A percentile compares a stretch with the other conserved stretches of the same genome.
phyloP scores from a whole-genome alignment of 805 yeast species.

The Cyberlindnera suaveolens region DNA sequence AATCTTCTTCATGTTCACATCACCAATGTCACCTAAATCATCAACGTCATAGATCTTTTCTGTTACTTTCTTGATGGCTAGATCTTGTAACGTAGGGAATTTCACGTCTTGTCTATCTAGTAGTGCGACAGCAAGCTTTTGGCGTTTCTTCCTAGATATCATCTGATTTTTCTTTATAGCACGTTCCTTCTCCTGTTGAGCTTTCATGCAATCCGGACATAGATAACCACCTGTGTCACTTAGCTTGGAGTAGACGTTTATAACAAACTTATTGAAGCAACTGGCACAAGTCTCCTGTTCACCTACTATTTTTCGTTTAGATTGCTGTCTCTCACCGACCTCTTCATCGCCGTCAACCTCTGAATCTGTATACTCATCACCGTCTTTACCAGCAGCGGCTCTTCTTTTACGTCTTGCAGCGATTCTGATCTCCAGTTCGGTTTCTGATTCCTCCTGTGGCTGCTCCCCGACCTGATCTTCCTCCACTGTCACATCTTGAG shows the following conservation, averaged over 20 bases:
- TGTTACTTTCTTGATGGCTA: conserved; percentile 66
- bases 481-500: conserved; percentile 21
- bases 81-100: conserved; percentile 72
- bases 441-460: too few relatives aligned
- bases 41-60: conserved; percentile 69
- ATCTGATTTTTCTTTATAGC: conserved; percentile 45
- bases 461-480: conserved; percentile 25
- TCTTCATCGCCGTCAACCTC: conserved; percentile 28
- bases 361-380: conserved; percentile 31
- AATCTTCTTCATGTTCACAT: conserved; percentile 61
- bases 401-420: conserved; percentile 39
- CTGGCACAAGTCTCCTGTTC: conserved; percentile 56
- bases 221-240: conserved; percentile 53
- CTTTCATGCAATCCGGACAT: conserved; percentile 56
- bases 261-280: conserved; percentile 52
- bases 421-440: conserved; percentile 26
- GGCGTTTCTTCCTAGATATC: conserved; percentile 65
- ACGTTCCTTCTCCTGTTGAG: conserved; percentile 35
- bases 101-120: conserved; percentile 61
- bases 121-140: conserved; percentile 77
- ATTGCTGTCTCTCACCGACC: conserved; percentile 25
- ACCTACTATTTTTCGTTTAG: conserved; percentile 30
- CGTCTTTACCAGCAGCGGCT: conserved; percentile 27
- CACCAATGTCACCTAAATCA: conserved; percentile 81
- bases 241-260: conserved; percentile 60